These are phyloP conservation scores for Nemania sp. DNA, from an alignment of 2,329 filamentous ascomycete genomes.

Conservation along the genomic window DNA sequence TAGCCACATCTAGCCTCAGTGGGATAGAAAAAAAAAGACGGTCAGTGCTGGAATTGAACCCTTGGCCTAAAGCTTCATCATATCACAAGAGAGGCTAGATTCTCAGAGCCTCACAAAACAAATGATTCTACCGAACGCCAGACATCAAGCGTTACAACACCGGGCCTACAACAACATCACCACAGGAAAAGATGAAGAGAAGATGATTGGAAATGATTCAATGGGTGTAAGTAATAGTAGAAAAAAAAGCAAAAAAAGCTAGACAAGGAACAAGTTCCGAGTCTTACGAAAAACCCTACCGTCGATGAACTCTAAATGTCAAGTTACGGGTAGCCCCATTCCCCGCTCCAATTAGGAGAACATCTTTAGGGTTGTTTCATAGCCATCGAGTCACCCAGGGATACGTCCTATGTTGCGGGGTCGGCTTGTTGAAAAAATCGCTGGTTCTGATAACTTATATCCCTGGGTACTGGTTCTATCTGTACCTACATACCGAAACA, in stretches of 20 bases:
- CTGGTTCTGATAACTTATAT: neutral
- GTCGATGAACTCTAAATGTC: slow-evolving; percentile 30
- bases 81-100: no score
- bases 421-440: slow-evolving; percentile 6
- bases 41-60: no score
- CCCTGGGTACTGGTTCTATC: neutral
- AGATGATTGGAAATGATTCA: no score
- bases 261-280: slow-evolving; percentile 21
- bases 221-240: neutral
- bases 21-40: no score
- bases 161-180: no score
- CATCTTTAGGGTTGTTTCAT: slow-evolving; percentile 35
- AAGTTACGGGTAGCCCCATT: slow-evolving; percentile 29
- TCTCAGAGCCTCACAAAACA: no score
- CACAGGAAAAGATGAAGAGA: neutral
- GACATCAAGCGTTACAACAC: no score
- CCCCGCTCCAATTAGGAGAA: slow-evolving; percentile 29
- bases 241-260: slow-evolving; percentile 28
- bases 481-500: no score
- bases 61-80: no score
- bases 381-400: slow-evolving; percentile 36
- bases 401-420: slow-evolving; percentile 36
- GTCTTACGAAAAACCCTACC: slow-evolving; percentile 35
- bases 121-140: no score
- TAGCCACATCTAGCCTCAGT: no score